Evolutionary conservation across 2,329 filamentous ascomycete species (phyloP), one percentile per base, ranked within the genome.

Genomic region (Neonectria magnoliae): DNA sequence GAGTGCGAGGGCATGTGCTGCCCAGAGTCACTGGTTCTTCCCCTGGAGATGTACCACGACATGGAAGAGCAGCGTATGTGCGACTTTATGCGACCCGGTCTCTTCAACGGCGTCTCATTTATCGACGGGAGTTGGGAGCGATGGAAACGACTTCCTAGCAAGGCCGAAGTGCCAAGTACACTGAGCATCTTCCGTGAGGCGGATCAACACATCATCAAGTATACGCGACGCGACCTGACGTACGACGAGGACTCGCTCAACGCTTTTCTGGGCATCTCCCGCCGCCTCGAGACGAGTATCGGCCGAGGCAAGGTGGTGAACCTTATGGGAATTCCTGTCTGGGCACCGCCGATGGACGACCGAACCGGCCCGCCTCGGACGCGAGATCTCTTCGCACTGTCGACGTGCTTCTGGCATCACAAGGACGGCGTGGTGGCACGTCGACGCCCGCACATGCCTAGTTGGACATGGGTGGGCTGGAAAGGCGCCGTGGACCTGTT

Each of bases 391-490:
- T 79, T 79, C 60, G 76, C 76, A 0, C 60, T 79, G 41, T 73
- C 76, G 2, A 78, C 76, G 5, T 76, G 76, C 51, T 79, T 79
- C 63, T 79, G 77, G 77, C 77, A 79, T n/a, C 77, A 79, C 53
- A 70, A 68, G 38, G 73, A 76, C 4, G 69, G 68, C 7, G 62
- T 63, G 10, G 66, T 70, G 48, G 74, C 73, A 1, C 70, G 58
- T n/a, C 60, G 77, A 45, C 70, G 76, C 1, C 61, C 65, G 0
- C 77, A 79, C 44, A 66, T 79, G 55, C 77, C 77, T 9, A 79
- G 77, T 62, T 79, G 77, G 77, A 77, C 77, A 2, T 79, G 77
- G 77, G 77, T 77, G 2, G 77, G 77, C 2, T 79, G 77, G 77
- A 70, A 73, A 18, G 77, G 77, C 14, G 67, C 75, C 5, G 77